Conservation (phyloP, 2,329 filamentous ascomycete species). For the Aspergillus costaricaensis region DNA sequence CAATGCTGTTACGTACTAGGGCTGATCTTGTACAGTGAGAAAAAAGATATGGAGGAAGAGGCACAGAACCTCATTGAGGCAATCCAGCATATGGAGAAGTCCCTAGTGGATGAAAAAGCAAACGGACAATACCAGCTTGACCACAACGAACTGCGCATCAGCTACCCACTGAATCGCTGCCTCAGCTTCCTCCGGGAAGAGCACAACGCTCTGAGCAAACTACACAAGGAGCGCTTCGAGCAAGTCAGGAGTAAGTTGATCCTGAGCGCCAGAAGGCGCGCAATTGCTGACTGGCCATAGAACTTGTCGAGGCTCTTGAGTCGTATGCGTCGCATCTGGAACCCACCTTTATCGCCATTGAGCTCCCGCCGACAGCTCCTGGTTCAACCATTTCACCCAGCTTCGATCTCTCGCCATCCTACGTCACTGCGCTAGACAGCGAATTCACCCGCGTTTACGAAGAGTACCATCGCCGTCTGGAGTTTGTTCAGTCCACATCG, state of each 20-base stretch:
- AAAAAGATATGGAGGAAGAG: constrained; percentile 86
- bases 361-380: constrained; percentile 77
- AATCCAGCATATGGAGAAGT: constrained; percentile 91
- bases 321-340: constrained; percentile 97
- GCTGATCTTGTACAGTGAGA: constrained; percentile 60
- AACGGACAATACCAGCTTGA: constrained; percentile 66
- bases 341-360: constrained; percentile 79
- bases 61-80: constrained; percentile 79
- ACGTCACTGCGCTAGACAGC: constrained; percentile 80
- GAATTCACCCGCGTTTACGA: constrained; percentile 96
- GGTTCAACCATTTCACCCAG: constrained; percentile 75
- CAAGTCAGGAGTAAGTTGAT: constrained; percentile 82
- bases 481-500: constrained; percentile 70
- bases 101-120: constrained; percentile 73
- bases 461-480: constrained; percentile 84
- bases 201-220: constrained; percentile 73
- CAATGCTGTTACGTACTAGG: not conserved
- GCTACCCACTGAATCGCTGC: constrained; percentile 79
- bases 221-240: constrained; percentile 89
- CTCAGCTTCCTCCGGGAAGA: constrained; percentile 82
- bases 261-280: not conserved
- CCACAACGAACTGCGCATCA: constrained; percentile 71
- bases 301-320: constrained; percentile 88
- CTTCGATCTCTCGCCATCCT: constrained; percentile 90
- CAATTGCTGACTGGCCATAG: constrained; percentile 50